phyloP scores from a whole-genome alignment of 805 yeast species.

The Candida saitoana region DNA sequence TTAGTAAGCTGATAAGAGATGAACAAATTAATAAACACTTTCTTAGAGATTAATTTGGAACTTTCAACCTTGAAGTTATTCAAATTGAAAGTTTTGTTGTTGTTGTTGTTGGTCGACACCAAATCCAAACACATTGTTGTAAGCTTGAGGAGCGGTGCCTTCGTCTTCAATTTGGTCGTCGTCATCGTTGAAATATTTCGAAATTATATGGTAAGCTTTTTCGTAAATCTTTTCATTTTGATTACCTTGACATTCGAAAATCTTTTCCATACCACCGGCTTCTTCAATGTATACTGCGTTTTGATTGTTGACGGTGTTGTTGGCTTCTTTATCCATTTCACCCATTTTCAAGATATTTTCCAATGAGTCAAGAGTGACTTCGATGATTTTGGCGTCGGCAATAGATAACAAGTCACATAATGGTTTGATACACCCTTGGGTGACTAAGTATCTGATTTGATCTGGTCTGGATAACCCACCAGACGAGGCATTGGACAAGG shows the following conservation, averaged over 20 bases:
- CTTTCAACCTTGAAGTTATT: constrained; percentile 6
- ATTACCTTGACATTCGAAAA: constrained; percentile 86
- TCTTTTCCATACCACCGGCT: constrained; percentile 98
- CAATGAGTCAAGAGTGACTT: constrained; percentile 91
- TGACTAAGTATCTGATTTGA: constrained; percentile 86
- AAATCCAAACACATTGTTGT: constrained; percentile 84
- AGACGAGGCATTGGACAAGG: constrained; percentile 93
- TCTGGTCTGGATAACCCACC: constrained; percentile 92
- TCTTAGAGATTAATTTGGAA: not conserved
- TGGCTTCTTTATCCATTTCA: constrained; percentile 80
- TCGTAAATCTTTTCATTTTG: constrained; percentile 89
- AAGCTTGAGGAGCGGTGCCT: constrained; percentile 69
- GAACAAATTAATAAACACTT: not conserved
- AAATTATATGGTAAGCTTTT: constrained; percentile 86
- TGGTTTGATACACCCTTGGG: constrained; percentile 96
- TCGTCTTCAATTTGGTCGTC: constrained; percentile 67
- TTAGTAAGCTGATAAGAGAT: not conserved
- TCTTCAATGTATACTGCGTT: constrained; percentile 92
- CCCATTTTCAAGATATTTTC: constrained; percentile 94
- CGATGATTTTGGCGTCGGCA: constrained; percentile 88
- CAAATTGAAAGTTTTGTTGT: constrained; percentile 50
- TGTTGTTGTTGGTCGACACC: constrained; percentile 65
- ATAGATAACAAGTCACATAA: constrained; percentile 85
- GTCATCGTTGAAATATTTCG: constrained; percentile 83
- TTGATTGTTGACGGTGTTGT: constrained; percentile 67